Base-by-base conservation (phyloP, 805 yeast genomes). In the Wickerhamiella cacticola region DNA sequence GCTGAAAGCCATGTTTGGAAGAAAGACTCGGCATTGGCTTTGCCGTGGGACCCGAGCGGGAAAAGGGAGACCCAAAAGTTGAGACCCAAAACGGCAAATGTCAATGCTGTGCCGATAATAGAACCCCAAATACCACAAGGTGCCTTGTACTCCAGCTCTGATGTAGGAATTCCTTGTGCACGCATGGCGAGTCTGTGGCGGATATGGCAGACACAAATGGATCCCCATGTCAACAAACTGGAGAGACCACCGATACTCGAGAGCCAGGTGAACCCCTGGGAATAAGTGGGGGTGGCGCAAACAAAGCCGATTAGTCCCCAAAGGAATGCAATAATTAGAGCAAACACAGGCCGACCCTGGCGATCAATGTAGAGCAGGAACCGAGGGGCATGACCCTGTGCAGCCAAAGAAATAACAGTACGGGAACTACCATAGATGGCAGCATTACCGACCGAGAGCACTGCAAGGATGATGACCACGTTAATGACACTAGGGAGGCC, bases 41-140 rank as follows among this genome's bases (percentile, higher is more conserved):
- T 33, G 25, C 47, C 43, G n/a, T 34, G 19, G 22, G 74, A 62
- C 31, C 78, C 82, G 51, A 77, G 60, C 48, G 94, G 94, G 71
- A 71, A 83, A 36, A 82, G 66, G 7, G 92, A 87, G 50, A 80
- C 71, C 85, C 89, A 84, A 70, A 85, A 82, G 66, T 83, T 88
- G 25, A 87, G 84, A 49, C 75, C 67, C 51, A 86, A 68, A 52
- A 84, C 78, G 47, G 80, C 63, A 22, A 73, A 29, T 61, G 78
- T 79, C 59, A 85, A 64, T 22, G 64, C 50, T 15, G 74, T 58
- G 48, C 92, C 94, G 60, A 73, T 73, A 51, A 60, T 62, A 1
- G 94, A 79, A 38, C 94, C 94, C 55, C 60, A 66, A 28, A 79
- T 63, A 56, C 95, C 95, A 33, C 73, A 68, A 50, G 78, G 80